A percentile compares a stretch with the other conserved stretches of the same genome.
Conservation (phyloP, 2,329 filamentous ascomycete species). For the Aspergillus transmontanensis region DNA sequence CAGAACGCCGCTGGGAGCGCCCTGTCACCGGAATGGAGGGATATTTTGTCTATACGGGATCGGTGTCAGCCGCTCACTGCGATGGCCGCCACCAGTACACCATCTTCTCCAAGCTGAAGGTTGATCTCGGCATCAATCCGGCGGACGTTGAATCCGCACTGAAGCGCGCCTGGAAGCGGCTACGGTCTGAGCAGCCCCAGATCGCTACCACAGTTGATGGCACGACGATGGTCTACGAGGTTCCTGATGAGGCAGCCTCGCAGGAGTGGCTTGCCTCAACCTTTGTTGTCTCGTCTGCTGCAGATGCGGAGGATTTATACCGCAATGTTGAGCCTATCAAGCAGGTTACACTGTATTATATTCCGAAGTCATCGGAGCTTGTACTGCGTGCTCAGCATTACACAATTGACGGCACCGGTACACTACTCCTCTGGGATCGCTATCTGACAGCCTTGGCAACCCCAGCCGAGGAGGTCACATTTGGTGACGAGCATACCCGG, state of each 20-base stretch:
- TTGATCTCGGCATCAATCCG: neutral
- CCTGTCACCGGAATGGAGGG: constrained; percentile 5
- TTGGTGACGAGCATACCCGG: neutral
- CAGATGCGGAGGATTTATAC: neutral
- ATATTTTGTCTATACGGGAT: neutral
- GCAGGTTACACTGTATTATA: constrained; percentile 12
- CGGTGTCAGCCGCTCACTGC: neutral
- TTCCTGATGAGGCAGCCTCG: neutral
- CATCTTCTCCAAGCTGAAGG: neutral
- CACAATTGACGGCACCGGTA: constrained; percentile 1
- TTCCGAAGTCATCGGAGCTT: constrained; percentile 8
- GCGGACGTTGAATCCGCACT: neutral
- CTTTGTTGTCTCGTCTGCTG: constrained; percentile 10
- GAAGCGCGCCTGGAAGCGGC: neutral
- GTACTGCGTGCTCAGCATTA: constrained; percentile 8
- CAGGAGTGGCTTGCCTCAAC: neutral
- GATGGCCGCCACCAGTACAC: neutral
- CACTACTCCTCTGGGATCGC: neutral
- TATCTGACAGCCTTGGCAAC: neutral
- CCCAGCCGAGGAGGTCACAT: neutral
- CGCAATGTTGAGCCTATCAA: neutral
- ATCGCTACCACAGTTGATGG: neutral
- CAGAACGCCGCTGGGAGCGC: neutral
- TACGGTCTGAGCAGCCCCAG: constrained; percentile 3
- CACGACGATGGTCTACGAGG: constrained; percentile 1